Base-by-base conservation (phyloP, 768 basidiomycete species). In the Boletus rubropictus region DNA sequence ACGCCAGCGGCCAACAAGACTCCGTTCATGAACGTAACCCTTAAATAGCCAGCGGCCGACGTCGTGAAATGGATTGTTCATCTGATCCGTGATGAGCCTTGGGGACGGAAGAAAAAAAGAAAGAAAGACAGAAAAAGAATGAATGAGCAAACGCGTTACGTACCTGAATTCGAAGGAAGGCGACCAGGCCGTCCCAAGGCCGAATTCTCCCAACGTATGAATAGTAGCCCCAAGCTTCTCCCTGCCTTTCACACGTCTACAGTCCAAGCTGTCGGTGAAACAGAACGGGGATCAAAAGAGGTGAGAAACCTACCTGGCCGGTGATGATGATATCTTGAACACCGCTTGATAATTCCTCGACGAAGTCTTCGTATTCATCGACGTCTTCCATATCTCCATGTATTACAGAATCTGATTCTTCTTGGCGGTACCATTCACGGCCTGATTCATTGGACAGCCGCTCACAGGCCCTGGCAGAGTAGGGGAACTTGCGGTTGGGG, bases 1-100 rank as follows among this genome's bases (percentile, higher is more conserved):
- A 43, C 78, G 72, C 78, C 78, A 78, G 18, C 75, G 68, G 29
- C 78, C 79, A 31, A 76, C 76, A 32, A 80, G 63, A 57, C 73
- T 78, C 24, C 64, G 60, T 52, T 68, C 69, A 42, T 79, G 70
- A 37, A 79, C 48, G 55, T 80, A 79, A 41, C 78, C 77, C 49
- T 69, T 75, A 43, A 79, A 79, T 42, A 79, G 57, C 75, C 72
- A 79, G 24, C 61, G 69, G 10, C 78, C 76, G 12, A 62, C 48
- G 41, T 62, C 43, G 28, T 44, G 54, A 39, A 66, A 53, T 4
- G 39, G 58, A 20, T 65, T 55, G 50, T 72, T 57, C 39, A 54
- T 66, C 74, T 75, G 52, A 54, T 61, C 48, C 49, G 49, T 49
- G 40, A 54, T 53, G 28, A 49, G 39, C 5, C 15, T 34, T 42